phyloP scores from a whole-genome alignment of 805 yeast species.

The Huiozyma naganishii region DNA sequence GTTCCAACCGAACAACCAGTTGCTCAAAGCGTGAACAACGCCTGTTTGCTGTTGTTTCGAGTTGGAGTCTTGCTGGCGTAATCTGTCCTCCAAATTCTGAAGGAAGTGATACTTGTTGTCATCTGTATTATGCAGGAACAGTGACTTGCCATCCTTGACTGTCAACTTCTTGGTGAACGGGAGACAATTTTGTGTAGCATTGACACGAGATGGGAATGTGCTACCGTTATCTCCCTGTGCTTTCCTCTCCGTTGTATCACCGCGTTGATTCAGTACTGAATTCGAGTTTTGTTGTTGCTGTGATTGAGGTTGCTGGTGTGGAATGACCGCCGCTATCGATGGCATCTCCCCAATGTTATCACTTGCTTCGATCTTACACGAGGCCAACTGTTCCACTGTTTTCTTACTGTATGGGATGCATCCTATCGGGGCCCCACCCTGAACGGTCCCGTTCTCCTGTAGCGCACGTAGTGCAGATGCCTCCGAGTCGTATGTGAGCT shows the following conservation, averaged over 20 bases:
- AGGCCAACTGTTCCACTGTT: slow-evolving; percentile 48
- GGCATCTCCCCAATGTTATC: slow-evolving; percentile 21
- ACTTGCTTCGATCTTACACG: slow-evolving; percentile 23
- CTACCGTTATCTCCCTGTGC: background rate
- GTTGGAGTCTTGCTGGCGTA: slow-evolving; percentile 19
- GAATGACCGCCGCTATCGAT: background rate
- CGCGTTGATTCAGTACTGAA: background rate
- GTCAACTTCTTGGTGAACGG: slow-evolving; percentile 24
- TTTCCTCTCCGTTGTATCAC: background rate
- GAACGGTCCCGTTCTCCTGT: slow-evolving; percentile 66
- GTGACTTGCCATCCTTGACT: slow-evolving; percentile 34
- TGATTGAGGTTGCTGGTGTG: background rate
- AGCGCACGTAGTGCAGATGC: slow-evolving; percentile 74
- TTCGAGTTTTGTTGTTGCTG: background rate
- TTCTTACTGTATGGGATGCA: slow-evolving; percentile 58
- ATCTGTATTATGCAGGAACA: slow-evolving; percentile 26
- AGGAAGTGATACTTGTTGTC: slow-evolving; percentile 17
- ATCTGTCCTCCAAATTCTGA: slow-evolving; percentile 20
- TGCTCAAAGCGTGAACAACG: slow-evolving; percentile 29
- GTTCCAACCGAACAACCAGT: slow-evolving; percentile 48
- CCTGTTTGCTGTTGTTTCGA: slow-evolving; percentile 10
- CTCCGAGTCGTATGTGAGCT: slow-evolving; percentile 68
- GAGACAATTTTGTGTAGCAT: slow-evolving; percentile 2
- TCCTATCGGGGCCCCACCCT: slow-evolving; percentile 56
- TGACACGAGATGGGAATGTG: background rate